phyloP scores from a whole-genome alignment of 2,329 filamentous ascomycete species.

The Pseudogymnoascus sp. region DNA sequence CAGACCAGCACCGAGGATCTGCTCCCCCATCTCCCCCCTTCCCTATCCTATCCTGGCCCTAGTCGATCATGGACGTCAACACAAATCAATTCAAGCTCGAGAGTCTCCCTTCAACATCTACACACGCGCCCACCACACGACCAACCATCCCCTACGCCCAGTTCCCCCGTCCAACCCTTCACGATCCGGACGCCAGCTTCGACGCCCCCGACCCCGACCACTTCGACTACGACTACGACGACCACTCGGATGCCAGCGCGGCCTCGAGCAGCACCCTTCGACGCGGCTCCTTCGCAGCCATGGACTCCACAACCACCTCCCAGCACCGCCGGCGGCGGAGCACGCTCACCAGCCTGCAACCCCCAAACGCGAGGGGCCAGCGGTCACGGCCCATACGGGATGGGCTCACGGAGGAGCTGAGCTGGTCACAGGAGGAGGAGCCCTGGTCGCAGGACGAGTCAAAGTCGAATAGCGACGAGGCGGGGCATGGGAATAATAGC shows the following conservation, averaged over 20 bases:
- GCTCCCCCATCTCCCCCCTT: constrained; percentile 55
- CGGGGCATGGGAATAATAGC: constrained; percentile 50
- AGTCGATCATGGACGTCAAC: constrained; percentile 5
- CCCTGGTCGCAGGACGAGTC: constrained; percentile 22
- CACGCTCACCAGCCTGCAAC: background rate
- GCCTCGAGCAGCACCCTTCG: background rate
- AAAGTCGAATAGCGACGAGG: constrained; percentile 38
- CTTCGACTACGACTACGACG: background rate
- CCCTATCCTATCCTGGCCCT: background rate
- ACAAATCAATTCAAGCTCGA: constrained; percentile 9
- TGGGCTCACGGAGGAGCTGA: background rate
- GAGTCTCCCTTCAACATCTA: background rate
- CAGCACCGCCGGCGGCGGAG: background rate
- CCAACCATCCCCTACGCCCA: constrained; percentile 7
- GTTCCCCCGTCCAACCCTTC: constrained; percentile 1
- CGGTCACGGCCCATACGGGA: background rate
- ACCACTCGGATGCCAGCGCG: background rate
- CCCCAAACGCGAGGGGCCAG: background rate
- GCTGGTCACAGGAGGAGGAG: constrained; percentile 11
- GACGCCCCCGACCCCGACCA: background rate
- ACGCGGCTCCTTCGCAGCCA: background rate
- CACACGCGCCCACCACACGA: background rate
- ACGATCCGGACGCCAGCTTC: background rate
- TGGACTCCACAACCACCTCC: background rate
- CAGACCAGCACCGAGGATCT: constrained; percentile 73